Base-by-base conservation (phyloP, 2,329 filamentous ascomycete genomes). In the Diaporthe destruens region DNA sequence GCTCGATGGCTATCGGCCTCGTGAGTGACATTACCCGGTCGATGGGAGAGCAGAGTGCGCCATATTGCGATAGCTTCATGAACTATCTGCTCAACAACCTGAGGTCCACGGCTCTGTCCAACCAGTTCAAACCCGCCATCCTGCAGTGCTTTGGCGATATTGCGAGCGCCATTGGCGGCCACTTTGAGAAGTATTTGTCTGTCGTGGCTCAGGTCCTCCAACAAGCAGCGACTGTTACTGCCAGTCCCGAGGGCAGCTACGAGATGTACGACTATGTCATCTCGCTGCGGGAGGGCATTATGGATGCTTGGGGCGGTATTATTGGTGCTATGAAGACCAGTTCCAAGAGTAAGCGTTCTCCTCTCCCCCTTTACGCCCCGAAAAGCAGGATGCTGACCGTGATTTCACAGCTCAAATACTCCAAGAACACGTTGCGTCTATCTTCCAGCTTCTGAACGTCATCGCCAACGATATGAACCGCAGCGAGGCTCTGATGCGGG, bases 261-360 rank as follows among this genome's bases (percentile, higher is more conserved):
- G 96, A 99, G 84, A 97, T 98, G 93, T 92, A 95, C 72, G 96
- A 98, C 83, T 99, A 99, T 81, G 92, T 99, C 77, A 90, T 97
- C 76, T 98, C 95, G 25, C 89, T 99, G 63, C 92, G 96, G 69
- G 97, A 99, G 81, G 96, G 96, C 77, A 98, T 99, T 77, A 98
- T 98, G 92, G 96, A 99, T 87, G 96, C 96, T 44, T 99, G 97
- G 95, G 95, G 95, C 79, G 96, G 96, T 77, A 96, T 98, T 76
- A 95, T 99, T 80, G 91, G 96, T 81, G 95, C 96, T 69, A 95
- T 98, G 92, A 97, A 96, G 87, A 85, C 88, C 67, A 94, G 92
- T 79, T 86, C 86, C 79, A 96, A 96, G 87, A 91, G 92, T 93
- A 83, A 82, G 90, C 85, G 7, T n/a, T 12, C 6, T 32, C 14